Conservation (phyloP, 768 basidiomycete species). For the Coprinopsis strossmayeri region DNA sequence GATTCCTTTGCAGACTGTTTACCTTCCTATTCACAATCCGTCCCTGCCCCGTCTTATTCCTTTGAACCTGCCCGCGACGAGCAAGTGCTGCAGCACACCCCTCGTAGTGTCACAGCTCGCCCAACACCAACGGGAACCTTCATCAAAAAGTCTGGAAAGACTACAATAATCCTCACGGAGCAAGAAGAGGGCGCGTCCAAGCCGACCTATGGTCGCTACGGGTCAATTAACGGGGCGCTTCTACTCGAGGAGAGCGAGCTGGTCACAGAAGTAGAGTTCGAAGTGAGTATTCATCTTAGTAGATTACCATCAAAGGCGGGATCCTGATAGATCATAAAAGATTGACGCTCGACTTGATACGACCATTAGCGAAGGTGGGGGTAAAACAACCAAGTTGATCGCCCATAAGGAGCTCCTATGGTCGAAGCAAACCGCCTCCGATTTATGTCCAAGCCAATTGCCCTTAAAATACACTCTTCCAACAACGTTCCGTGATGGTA, state of each 20-base stretch:
- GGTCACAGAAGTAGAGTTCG: slow-evolving; percentile 36
- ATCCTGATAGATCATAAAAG: slow-evolving; percentile 19
- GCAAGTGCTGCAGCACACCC: slow-evolving; percentile 44
- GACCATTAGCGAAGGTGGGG: slow-evolving; percentile 31
- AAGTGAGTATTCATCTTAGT: slow-evolving; percentile 26
- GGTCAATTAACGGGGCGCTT: slow-evolving; percentile 35
- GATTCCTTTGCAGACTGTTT: slow-evolving; percentile 20
- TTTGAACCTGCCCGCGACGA: slow-evolving; percentile 46
- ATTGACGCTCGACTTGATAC: slow-evolving; percentile 36
- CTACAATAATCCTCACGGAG: slow-evolving; percentile 37
- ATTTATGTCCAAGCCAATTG: slow-evolving; percentile 24
- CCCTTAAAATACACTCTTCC: slow-evolving; percentile 43
- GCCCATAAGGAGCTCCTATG: slow-evolving; percentile 29
- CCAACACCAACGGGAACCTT: slow-evolving; percentile 32
- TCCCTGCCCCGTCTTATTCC: slow-evolving; percentile 53
- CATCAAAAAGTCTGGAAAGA: slow-evolving; percentile 29
- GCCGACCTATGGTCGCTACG: slow-evolving; percentile 41
- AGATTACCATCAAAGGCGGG: neutral
- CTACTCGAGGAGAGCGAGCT: slow-evolving; percentile 31
- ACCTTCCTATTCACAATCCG: slow-evolving; percentile 50
- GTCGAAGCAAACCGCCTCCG: slow-evolving; percentile 17
- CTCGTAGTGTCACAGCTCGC: slow-evolving; percentile 18
- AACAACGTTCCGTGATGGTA: slow-evolving; percentile 32
- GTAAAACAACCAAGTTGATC: slow-evolving; percentile 26
- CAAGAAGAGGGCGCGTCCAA: slow-evolving; percentile 32